phyloP scores from a whole-genome alignment of 371 early-diverging fungal species.

The Syncephalastrum sp. region DNA sequence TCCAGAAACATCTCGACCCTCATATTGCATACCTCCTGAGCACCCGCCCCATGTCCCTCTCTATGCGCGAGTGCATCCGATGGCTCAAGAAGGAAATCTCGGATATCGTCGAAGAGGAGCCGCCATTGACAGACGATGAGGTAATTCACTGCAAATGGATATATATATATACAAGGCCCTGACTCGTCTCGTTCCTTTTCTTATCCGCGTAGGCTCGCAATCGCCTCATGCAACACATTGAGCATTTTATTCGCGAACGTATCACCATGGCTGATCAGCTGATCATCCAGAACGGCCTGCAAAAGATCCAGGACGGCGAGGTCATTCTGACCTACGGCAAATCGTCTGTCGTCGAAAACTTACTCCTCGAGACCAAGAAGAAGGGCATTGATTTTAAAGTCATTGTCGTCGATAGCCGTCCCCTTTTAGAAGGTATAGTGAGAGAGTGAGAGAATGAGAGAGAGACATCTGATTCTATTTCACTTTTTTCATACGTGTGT shows the following conservation, averaged over 20 bases:
- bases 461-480: too few species aligned
- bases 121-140: conserved; percentile 78
- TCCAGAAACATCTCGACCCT: conserved; percentile 80
- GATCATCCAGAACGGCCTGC: conserved; percentile 77
- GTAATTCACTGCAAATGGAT: conserved; percentile 38
- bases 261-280: conserved; percentile 83
- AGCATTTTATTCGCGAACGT: conserved; percentile 87
- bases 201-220: conserved; percentile 28
- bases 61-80: conserved; percentile 95
- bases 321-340: conserved; percentile 89
- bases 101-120: conserved; percentile 54
- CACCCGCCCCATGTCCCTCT: conserved; percentile 83
- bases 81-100: conserved; percentile 87
- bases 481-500: neutral
- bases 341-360: conserved; percentile 82
- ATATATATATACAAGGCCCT: conserved; percentile 3
- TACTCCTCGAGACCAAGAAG: conserved; percentile 78
- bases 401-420: conserved; percentile 93
- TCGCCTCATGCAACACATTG: conserved; percentile 72
- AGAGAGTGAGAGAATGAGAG: too few species aligned
- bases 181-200: neutral
- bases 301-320: conserved; percentile 93
- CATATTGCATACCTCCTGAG: conserved; percentile 88
- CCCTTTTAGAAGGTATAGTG: conserved; percentile 76
- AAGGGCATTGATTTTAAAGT: conserved; percentile 84